Conservation (phyloP, 768 basidiomycete genomes). For the Lentinus brumalis region DNA sequence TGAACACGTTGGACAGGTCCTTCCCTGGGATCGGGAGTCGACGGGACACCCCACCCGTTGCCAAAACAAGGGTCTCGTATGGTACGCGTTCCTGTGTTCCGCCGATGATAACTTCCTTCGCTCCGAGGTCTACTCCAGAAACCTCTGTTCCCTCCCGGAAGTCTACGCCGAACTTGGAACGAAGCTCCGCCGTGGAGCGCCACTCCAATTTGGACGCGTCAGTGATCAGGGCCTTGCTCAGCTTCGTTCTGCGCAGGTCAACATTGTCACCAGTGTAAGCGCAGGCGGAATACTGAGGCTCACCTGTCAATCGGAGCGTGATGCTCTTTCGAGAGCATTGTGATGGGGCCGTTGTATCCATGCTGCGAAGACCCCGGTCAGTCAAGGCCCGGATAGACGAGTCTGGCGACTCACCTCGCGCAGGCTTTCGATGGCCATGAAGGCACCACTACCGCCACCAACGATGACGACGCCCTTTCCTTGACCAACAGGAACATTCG, state of each 20-base stretch:
- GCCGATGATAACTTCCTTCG: constrained; percentile 65
- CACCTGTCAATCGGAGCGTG: constrained; percentile 86
- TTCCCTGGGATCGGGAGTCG: constrained; percentile 76
- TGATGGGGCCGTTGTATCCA: constrained; percentile 77
- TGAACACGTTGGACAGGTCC: constrained; percentile 75
- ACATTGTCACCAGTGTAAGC: neutral
- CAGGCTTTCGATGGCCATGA: constrained; percentile 78
- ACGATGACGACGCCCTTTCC: constrained; percentile 76
- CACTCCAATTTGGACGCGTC: constrained; percentile 80
- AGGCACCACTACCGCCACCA: constrained; percentile 82
- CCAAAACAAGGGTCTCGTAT: constrained; percentile 81
- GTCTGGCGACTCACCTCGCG: constrained; percentile 57
- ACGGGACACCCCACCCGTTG: constrained; percentile 73
- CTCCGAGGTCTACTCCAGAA: constrained; percentile 63
- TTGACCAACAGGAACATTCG: constrained; percentile 33
- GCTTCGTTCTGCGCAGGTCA: constrained; percentile 62
- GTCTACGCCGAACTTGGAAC: constrained; percentile 71
- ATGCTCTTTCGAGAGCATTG: constrained; percentile 75
- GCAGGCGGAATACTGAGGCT: neutral
- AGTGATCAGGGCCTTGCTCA: constrained; percentile 83
- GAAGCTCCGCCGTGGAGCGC: constrained; percentile 70
- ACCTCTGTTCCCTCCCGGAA: constrained; percentile 69
- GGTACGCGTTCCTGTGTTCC: constrained; percentile 56
- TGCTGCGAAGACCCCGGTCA: constrained; percentile 45
- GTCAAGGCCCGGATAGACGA: too few relatives aligned